These are phyloP conservation scores for Bathelium albidoporum DNA, from an alignment of 495 filamentous ascomycete genomes.

Conservation along the genomic window DNA sequence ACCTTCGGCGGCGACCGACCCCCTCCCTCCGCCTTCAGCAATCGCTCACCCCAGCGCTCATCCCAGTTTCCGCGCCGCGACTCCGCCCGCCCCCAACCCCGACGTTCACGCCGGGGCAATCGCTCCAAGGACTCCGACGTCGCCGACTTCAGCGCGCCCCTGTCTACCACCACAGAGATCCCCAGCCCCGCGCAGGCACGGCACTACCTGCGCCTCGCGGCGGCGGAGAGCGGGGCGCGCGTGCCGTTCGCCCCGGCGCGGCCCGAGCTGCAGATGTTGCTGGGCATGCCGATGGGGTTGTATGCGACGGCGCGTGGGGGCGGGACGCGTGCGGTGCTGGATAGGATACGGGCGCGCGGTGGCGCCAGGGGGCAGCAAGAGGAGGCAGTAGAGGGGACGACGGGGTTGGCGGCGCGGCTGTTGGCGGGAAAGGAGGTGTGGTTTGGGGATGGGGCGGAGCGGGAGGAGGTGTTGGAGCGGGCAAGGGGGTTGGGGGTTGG, in stretches of 20 bases:
- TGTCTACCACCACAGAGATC: background rate
- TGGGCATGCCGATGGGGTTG: background rate
- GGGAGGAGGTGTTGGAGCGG: background rate
- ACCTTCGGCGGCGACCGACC: too few species aligned
- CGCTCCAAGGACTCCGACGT: background rate
- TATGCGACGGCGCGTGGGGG: background rate
- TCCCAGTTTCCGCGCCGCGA: slow-evolving; percentile 55
- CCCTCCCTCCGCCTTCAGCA: slow-evolving; percentile 19
- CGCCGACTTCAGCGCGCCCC: background rate
- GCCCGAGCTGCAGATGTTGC: background rate
- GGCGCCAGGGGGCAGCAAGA: background rate
- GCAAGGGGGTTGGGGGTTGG: background rate
- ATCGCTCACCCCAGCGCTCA: slow-evolving; percentile 52
- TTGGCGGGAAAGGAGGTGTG: background rate
- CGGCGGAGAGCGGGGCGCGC: background rate
- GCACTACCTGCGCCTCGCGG: background rate
- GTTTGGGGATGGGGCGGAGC: background rate
- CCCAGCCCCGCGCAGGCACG: background rate
- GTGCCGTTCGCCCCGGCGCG: background rate
- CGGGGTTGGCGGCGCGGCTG: background rate
- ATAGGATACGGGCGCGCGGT: background rate
- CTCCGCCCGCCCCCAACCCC: slow-evolving; percentile 42
- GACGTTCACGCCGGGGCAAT: background rate
- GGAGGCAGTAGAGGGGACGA: background rate
- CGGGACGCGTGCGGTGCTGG: background rate